Base-by-base conservation (phyloP, 352 stramenopile species). In the Aphanomyces stellatus region DNA sequence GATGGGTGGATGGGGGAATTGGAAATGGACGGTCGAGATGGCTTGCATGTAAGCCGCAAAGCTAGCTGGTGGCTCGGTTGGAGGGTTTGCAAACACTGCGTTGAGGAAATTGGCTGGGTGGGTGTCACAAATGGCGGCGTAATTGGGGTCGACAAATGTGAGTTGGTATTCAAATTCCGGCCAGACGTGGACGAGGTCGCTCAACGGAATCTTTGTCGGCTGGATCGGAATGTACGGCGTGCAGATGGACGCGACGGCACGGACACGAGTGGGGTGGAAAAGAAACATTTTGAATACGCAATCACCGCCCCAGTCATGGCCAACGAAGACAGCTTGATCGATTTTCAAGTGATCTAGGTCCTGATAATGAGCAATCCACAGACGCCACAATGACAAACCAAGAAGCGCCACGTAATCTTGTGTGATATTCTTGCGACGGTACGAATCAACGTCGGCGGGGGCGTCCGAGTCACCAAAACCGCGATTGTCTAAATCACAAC, bases 131-230 rank as follows among this genome's bases (percentile, higher is more conserved):
- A 46, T 11, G 11, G 37, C 37, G 37, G 37, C n/a, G 37, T 15
- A 40, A 15, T 37, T 11, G 2, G 33, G 48, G 53, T 69, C 51
- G 37, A 33, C 87, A 55, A 25, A 90, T 53, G 37, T 82, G 62
- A n/a, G 81, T 42, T 90, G 80, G 74, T 92, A 92, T 40, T 75
- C 71, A 55, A 92, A 88, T 65, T 77, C 69, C 46, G 79, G 80
- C 51, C 80, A 42, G n/a, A 75, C 70, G 28, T 80, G 71, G 7
- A 88, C 73, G 6, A 82, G 59, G 11, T 71, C 70, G 30, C 87
- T 73, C 15, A 87, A 42, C 7, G 76, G 61, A 6, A 88, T 49
- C 46, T 79, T 81, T 2, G 59, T 34, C 24, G 76, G 71, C 15
- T 62, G 40, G n/a, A 72, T 75, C 2, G 83, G 81, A 13, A 70